Conservation (phyloP, 2,329 filamentous ascomycete species). For the Apiospora phragmitis region DNA sequence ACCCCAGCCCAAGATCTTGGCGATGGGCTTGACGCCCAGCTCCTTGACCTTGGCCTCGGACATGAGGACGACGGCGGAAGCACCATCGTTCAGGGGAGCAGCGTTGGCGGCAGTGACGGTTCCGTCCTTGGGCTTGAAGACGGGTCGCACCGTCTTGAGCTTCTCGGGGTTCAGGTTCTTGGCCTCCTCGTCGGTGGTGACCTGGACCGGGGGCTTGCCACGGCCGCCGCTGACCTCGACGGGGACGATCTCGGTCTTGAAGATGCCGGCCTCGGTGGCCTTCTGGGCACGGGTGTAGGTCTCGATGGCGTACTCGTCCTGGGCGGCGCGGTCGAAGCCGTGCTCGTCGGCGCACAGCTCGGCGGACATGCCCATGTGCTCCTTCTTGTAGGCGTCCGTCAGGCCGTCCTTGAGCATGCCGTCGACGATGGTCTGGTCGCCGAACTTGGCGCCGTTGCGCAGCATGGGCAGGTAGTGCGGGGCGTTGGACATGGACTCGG, state of each 20-base stretch:
- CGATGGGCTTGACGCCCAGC: constrained; percentile 86
- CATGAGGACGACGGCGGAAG: constrained; percentile 87
- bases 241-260: constrained; percentile 84
- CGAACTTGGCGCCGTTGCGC: constrained; percentile 89
- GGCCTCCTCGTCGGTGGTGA: constrained; percentile 90
- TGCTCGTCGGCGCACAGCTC: constrained; percentile 92
- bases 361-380: constrained; percentile 92
- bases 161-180: constrained; percentile 90
- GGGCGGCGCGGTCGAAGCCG: constrained; percentile 76
- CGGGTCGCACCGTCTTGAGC: constrained; percentile 81
- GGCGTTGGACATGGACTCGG: constrained; percentile 98
- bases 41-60: constrained; percentile 94
- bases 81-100: constrained; percentile 93
- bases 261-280: constrained; percentile 79
- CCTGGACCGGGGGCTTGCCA: constrained; percentile 79
- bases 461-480: constrained; percentile 93
- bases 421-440: constrained; percentile 84
- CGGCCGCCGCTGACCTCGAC: constrained; percentile 85
- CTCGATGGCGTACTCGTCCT: constrained; percentile 94
- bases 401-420: constrained; percentile 93
- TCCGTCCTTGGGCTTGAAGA: constrained; percentile 76
- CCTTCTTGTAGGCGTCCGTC: constrained; percentile 91
- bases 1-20: constrained; percentile 96
- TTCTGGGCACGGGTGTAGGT: constrained; percentile 74
- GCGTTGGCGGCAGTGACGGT: constrained; percentile 97